Base-by-base conservation (phyloP, 768 basidiomycete genomes). In the Gloeophyllum trabeum region DNA sequence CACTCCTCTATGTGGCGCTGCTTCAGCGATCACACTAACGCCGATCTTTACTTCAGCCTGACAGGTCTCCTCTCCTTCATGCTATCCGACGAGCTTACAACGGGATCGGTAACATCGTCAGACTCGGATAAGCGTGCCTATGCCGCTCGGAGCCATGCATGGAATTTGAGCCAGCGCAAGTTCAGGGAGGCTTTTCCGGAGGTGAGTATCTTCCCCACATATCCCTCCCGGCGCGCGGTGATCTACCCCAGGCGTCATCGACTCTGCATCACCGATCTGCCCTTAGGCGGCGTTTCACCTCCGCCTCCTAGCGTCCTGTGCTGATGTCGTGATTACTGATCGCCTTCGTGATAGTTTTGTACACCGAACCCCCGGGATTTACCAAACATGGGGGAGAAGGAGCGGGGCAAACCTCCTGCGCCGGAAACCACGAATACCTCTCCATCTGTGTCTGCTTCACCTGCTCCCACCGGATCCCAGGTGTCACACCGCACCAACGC, bases 1-100 rank as follows among this genome's bases (percentile, higher is more conserved):
- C n/a, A n/a, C n/a, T n/a, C n/a, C n/a, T n/a, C n/a, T n/a, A n/a
- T n/a, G n/a, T n/a, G n/a, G n/a, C n/a, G n/a, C n/a, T 43, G 20
- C 45, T 41, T 30, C 38, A 44, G 40, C 40, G 25, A 32, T 23
- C 21, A 50, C 50, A 39, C 48, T 45, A 18, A 37, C 24, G 37
- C 16, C 43, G 35, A 45, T 35, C 35, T 45, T 37, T 18, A 19
- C 37, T 30, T 43, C 45, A 94, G 91, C 61, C 71, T 94, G 51
- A 97, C 92, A 4, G 96, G 96, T 16, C 70, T 98, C 16, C 64
- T 94, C 38, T 90, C 86, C 3, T 96, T 96, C 65, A 94, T 94
- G 92, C 69, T 93, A 39, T 81, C 86, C 1, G 89, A 96, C 51
- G 92, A 96, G 61, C 91, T 97, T 75, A 98, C 96, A 0, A 96